Percentiles rank a stretch among this genome's conserved stretches.
Evolutionary conservation across 805 yeast genomes (phyloP).

Genomic region (Pachysolen tannophilus): DNA sequence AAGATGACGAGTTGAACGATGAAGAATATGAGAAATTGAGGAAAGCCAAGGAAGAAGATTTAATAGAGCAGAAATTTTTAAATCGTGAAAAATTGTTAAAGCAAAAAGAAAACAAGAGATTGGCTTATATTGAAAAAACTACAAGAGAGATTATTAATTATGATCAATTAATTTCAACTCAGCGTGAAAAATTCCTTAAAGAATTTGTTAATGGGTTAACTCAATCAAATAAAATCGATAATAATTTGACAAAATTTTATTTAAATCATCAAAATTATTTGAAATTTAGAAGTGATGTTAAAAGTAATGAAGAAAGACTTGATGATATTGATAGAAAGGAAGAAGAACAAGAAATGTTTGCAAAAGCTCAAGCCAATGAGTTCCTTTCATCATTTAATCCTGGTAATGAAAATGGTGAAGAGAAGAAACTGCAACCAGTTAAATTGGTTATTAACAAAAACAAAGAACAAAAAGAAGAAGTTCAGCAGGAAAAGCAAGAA

Average conservation of each 20-base stretch:
- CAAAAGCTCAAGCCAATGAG: slow-evolving; percentile 10
- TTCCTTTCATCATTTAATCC: slow-evolving; percentile 14
- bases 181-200: slow-evolving; percentile 17
- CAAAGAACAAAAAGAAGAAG: slow-evolving; percentile 4
- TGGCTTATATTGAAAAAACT: slow-evolving; percentile 25
- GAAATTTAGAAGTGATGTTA: slow-evolving; percentile 27
- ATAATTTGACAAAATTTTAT: slow-evolving; percentile 24
- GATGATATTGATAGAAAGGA: slow-evolving; percentile 34
- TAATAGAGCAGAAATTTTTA: slow-evolving; percentile 12
- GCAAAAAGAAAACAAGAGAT: slow-evolving; percentile 19
- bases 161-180: slow-evolving; percentile 15
- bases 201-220: slow-evolving; percentile 20
- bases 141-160: slow-evolving; percentile 23
- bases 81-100: slow-evolving; percentile 13
- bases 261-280: slow-evolving; percentile 36
- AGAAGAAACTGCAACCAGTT: slow-evolving; percentile 10
- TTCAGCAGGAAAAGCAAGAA: slow-evolving; percentile 2
- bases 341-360: slow-evolving; percentile 19
- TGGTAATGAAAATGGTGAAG: slow-evolving; percentile 2
- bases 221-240: slow-evolving; percentile 23
- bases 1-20: slow-evolving; percentile 17
- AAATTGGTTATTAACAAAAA: slow-evolving; percentile 17
- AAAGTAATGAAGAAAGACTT: slow-evolving; percentile 31
- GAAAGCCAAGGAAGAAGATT: slow-evolving; percentile 14
- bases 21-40: slow-evolving; percentile 14